A percentile compares a stretch with the other conserved stretches of the same genome.
These are phyloP conservation scores for Periconia sp. DNA, from an alignment of 2,329 filamentous ascomycete species.

Conservation along the genomic window DNA sequence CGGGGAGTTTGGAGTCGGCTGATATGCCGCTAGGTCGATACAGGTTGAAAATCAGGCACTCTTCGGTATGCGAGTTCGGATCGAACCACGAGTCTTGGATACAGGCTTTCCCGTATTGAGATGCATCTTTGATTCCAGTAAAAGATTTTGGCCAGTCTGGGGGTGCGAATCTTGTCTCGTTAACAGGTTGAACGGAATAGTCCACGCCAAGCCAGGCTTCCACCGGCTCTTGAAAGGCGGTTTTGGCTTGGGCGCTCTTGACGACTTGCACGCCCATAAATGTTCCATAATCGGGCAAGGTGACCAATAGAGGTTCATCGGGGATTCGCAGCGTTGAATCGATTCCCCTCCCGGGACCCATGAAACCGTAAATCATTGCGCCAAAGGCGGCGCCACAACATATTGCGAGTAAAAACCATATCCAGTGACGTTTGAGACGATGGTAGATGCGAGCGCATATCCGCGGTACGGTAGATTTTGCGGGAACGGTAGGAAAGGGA, in stretches of 20 bases:
- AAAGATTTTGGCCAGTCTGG: slow-evolving; percentile 47
- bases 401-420: background rate
- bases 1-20: slow-evolving; percentile 30
- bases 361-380: background rate
- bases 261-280: slow-evolving; percentile 45
- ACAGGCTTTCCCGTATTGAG: slow-evolving; percentile 47
- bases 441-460: background rate
- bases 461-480: background rate
- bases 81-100: slow-evolving; percentile 47
- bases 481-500: background rate
- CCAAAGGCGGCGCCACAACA: background rate
- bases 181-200: slow-evolving; percentile 47
- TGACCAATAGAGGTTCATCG: slow-evolving; percentile 24
- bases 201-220: slow-evolving; percentile 55
- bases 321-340: slow-evolving; percentile 2
- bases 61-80: slow-evolving; percentile 30
- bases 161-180: slow-evolving; percentile 45
- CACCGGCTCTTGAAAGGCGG: slow-evolving; percentile 36
- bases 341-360: background rate
- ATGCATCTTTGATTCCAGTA: slow-evolving; percentile 43
- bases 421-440: background rate
- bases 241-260: slow-evolving; percentile 35
- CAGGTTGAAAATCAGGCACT: slow-evolving; percentile 37
- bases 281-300: slow-evolving; percentile 44
- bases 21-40: slow-evolving; percentile 31